Conservation (phyloP, 306 rosid species). For the Vigna nakashimae region DNA sequence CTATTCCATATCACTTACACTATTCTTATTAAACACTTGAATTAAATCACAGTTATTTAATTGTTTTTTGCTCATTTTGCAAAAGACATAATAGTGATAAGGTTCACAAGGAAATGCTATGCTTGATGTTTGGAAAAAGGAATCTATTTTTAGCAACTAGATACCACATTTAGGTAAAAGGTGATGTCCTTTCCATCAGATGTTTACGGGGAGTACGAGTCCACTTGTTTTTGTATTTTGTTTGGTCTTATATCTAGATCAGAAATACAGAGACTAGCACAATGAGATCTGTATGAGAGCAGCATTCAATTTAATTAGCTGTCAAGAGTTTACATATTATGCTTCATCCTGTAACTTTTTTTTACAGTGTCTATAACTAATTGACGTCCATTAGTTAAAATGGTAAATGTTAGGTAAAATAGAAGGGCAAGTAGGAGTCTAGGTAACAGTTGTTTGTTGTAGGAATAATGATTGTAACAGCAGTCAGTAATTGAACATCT, state of each 20-base stretch:
- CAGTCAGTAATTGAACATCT: not conserved
- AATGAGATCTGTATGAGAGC: not conserved
- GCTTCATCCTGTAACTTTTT: not conserved
- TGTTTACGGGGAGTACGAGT: not conserved
- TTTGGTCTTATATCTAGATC: not conserved
- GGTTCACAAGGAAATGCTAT: not conserved
- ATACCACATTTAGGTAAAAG: not conserved
- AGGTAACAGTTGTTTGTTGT: not conserved
- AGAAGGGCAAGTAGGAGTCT: not conserved
- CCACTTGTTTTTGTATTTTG: not conserved
- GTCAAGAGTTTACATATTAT: not conserved
- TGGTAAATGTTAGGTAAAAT: not conserved
- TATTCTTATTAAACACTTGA: not conserved
- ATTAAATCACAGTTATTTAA: not conserved
- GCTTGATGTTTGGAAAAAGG: not conserved
- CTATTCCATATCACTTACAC: conserved; percentile 7
- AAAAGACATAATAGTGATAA: not conserved
- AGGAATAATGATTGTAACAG: not conserved
- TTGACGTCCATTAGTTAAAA: not conserved
- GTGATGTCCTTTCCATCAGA: not conserved
- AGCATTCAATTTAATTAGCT: not conserved
- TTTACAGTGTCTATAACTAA: not conserved
- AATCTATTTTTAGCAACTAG: not conserved
- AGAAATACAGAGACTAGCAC: not conserved
- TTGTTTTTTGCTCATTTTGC: not conserved